Conservation (phyloP, 768 basidiomycete genomes). For the Gloeopeniophorella convolvens region DNA sequence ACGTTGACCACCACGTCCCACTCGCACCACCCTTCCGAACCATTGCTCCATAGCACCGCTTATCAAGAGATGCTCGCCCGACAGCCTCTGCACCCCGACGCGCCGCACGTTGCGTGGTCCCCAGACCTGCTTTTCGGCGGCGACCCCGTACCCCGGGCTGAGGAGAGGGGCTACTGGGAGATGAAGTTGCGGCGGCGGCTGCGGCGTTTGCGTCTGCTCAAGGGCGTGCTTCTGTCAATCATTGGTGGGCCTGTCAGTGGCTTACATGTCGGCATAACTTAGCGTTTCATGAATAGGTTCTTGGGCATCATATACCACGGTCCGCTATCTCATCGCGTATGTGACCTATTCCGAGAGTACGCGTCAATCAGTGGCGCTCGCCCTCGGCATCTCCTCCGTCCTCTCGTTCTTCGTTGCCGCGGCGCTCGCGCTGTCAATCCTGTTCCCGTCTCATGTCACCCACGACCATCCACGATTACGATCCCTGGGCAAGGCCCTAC, state of each 20-base stretch:
- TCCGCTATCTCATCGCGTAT: constrained; percentile 63
- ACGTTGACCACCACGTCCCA: constrained; percentile 27
- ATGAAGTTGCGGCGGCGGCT: constrained; percentile 27
- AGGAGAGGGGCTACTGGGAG: constrained; percentile 29
- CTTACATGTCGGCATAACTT: not conserved
- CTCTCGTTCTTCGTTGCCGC: constrained; percentile 28
- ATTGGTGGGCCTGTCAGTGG: constrained; percentile 30
- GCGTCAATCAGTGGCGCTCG: constrained; percentile 40
- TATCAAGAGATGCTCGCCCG: constrained; percentile 34
- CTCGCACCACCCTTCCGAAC: constrained; percentile 28
- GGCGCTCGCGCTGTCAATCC: constrained; percentile 28
- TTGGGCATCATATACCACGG: constrained; percentile 57
- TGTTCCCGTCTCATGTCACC: constrained; percentile 29
- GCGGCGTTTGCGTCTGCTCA: constrained; percentile 29
- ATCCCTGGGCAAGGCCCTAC: constrained; percentile 29
- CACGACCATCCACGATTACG: constrained; percentile 27
- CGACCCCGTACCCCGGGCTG: constrained; percentile 28
- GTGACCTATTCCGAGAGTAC: constrained; percentile 33
- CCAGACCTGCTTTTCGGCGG: constrained; percentile 27
- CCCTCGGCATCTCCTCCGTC: constrained; percentile 42
- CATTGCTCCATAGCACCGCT: constrained; percentile 27
- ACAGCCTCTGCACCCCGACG: constrained; percentile 40
- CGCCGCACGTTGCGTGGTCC: constrained; percentile 28
- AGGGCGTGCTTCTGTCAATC: constrained; percentile 27
- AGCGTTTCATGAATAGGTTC: constrained; percentile 31